These are phyloP conservation scores for Hypomyces perniciosus DNA, from an alignment of 2,329 filamentous ascomycete species.

Conservation along the genomic window DNA sequence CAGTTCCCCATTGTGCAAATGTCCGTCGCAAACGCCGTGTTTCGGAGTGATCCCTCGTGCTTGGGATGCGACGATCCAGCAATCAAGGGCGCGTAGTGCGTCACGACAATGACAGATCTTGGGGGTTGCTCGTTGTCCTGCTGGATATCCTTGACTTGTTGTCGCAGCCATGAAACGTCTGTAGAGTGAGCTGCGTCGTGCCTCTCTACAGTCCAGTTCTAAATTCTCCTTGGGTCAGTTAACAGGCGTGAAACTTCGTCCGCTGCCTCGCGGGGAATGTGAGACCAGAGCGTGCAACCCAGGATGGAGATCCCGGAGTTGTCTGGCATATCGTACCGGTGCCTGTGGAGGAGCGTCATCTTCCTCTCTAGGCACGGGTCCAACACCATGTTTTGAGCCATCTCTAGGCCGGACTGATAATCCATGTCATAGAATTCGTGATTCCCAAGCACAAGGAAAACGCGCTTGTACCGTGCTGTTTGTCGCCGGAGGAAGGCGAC, in stretches of 20 bases:
- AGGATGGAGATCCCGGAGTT: constrained; percentile 42
- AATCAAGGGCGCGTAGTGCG: constrained; percentile 52
- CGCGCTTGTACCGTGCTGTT: constrained; percentile 34
- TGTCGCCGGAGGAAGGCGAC: constrained; percentile 38
- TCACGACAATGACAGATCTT: constrained; percentile 41
- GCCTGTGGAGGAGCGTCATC: constrained; percentile 40
- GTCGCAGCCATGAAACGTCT: constrained; percentile 46
- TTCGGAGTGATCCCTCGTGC: constrained; percentile 40
- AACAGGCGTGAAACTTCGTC: constrained; percentile 38
- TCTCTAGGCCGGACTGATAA: constrained; percentile 30
- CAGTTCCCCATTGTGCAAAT: constrained; percentile 25
- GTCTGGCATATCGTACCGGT: constrained; percentile 31
- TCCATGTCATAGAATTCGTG: constrained; percentile 47
- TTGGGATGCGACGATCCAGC: constrained; percentile 42
- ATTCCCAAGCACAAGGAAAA: constrained; percentile 47
- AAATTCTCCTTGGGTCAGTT: constrained; percentile 48
- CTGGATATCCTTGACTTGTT: constrained; percentile 18
- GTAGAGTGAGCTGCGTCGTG: constrained; percentile 43
- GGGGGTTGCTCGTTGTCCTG: not conserved
- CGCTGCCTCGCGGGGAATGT: constrained; percentile 34
- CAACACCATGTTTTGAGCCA: constrained; percentile 30
- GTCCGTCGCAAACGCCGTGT: constrained; percentile 48
- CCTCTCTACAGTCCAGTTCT: constrained; percentile 42
- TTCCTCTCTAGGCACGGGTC: constrained; percentile 33
- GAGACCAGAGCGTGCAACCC: constrained; percentile 54